A percentile compares a stretch with the other conserved stretches of the same genome.
Conservation (phyloP, 441 rosid genomes). For the Aleurites moluccanus region DNA sequence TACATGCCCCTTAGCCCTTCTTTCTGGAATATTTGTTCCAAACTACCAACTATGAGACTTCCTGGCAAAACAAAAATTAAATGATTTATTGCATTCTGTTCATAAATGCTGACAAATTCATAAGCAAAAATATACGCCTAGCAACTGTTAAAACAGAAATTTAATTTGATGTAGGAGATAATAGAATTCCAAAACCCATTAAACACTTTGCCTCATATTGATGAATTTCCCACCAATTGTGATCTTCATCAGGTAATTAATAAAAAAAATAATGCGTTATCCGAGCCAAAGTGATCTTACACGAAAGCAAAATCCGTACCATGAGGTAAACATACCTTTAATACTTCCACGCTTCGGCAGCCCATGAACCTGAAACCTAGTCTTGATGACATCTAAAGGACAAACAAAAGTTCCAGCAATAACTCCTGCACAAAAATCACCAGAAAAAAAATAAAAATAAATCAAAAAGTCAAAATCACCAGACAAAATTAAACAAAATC, state of each 20-base stretch:
- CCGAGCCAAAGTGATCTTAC: no score
- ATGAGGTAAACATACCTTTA: conserved; percentile 40
- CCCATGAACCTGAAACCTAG: conserved; percentile 89
- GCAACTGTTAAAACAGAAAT: not conserved
- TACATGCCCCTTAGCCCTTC: conserved; percentile 88
- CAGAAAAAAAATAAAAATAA: conserved; percentile 14
- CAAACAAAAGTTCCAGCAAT: conserved; percentile 89
- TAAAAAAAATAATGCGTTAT: not conserved
- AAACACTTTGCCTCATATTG: not conserved
- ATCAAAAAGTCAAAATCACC: not conserved
- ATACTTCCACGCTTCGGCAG: conserved; percentile 54
- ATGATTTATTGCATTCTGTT: not conserved
- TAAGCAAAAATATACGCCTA: not conserved
- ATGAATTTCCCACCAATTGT: not conserved
- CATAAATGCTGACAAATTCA: not conserved
- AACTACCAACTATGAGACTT: conserved; percentile 69
- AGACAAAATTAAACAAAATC: not conserved
- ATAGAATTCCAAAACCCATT: not conserved
- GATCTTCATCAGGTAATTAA: not conserved
- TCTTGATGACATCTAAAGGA: conserved; percentile 94
- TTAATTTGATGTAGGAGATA: not conserved
- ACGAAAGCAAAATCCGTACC: no score
- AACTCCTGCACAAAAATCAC: conserved; percentile 53
- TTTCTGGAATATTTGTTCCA: conserved; percentile 56
- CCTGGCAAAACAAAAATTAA: conserved; percentile 45